Evolutionary conservation across 768 basidiomycete genomes (phyloP), one percentile per base, ranked within the genome.

Genomic region (Leccinum incarnatum): DNA sequence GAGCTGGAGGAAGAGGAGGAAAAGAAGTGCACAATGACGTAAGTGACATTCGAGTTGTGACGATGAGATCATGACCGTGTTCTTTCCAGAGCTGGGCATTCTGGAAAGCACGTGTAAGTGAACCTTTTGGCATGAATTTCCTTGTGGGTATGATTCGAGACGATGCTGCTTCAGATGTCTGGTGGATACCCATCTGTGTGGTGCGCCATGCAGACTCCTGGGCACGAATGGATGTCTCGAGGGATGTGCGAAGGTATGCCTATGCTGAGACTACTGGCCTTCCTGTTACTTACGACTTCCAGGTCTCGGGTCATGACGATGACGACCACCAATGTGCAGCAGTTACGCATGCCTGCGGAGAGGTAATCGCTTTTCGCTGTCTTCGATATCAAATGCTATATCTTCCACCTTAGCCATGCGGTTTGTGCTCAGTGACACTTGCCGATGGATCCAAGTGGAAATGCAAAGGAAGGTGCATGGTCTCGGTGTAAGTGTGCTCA

Each of bases 241-340:
- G 25, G 73, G 72, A 32, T 87, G 86, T 64, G 76, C 78, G 9
- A 83, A 83, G 72, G 85, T 83, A 55, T 23, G 65, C 9, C 27
- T 3, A 48, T 23, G 7, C 45, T 25, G 17, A 2, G 25, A 49
- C 9, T 57, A 8, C 25, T 1, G 12, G 8, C 17, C 14, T 27
- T 46, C 2, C 6, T 47, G 10, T 54, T 53, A 29, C 45, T 55
- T 12, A 58, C 37, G n/a, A 15, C 14, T 51, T 15, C 4, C 40
- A 87, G 84, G 71, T 79, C 17, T 72, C 73, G 3, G 77, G 69
- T 2, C 85, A 86, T 54, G 60, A 62, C 15, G 83, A 78, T 5
- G 77, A 75, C 1, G 79, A 77, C 19, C 86, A 87, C 61, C 60
- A 78, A 51, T 87, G 85, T 59, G 76, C 82, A 1, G 82, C 83